phyloP scores from a whole-genome alignment of 352 stramenopile species.

The Blastocystis sp. region DNA sequence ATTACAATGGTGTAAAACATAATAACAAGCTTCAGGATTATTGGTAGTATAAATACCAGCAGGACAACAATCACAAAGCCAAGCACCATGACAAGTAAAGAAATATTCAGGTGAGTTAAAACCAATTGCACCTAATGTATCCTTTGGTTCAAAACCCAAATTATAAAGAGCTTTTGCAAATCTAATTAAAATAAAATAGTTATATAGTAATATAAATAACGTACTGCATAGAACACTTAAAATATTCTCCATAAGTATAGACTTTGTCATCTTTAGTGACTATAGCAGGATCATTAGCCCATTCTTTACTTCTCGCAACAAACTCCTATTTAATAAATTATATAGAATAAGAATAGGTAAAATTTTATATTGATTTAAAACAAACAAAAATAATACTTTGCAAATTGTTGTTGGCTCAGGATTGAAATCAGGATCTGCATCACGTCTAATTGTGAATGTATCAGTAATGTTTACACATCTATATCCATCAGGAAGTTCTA shows the following conservation, averaged over 20 bases:
- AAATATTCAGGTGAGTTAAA: slow-evolving; percentile 74
- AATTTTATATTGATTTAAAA: not conserved
- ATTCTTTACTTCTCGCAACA: too few species aligned
- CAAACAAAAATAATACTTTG: not conserved
- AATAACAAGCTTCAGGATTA: slow-evolving; percentile 63
- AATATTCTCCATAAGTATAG: slow-evolving; percentile 32
- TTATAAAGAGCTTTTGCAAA: slow-evolving; percentile 57
- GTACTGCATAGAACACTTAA: slow-evolving; percentile 20
- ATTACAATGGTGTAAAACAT: slow-evolving; percentile 72
- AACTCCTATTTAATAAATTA: too few species aligned
- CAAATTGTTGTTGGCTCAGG: slow-evolving; percentile 23
- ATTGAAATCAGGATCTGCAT: slow-evolving; percentile 9
- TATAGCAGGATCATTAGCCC: slow-evolving; percentile 19
- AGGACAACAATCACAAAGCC: slow-evolving; percentile 66
- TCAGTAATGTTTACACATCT: slow-evolving; percentile 23
- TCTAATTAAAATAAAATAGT: slow-evolving; percentile 50
- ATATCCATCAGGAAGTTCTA: slow-evolving; percentile 34
- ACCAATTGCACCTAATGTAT: slow-evolving; percentile 62
- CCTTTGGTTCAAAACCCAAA: slow-evolving; percentile 52
- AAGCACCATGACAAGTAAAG: slow-evolving; percentile 68
- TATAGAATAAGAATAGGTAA: too few species aligned
- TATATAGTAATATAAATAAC: not conserved
- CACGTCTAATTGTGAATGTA: slow-evolving; percentile 20
- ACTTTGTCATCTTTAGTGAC: slow-evolving; percentile 31
- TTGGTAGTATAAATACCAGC: slow-evolving; percentile 88